Evolutionary conservation across 2,329 filamentous ascomycete species (phyloP).

Genomic region (Bimuria novae-zelandiae): DNA sequence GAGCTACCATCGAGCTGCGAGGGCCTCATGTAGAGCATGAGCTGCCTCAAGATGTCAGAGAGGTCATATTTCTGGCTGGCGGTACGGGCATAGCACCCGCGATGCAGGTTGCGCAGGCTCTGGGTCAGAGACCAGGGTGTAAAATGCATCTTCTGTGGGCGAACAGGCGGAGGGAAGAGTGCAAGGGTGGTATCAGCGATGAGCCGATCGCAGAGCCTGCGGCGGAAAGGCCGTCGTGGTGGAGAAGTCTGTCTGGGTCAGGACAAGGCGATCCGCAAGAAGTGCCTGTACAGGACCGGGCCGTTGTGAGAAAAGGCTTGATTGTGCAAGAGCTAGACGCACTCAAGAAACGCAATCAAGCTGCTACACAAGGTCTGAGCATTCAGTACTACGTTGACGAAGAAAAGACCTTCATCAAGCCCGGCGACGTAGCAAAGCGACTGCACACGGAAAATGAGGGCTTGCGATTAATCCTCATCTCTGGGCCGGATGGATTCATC

Average conservation of each 20-base stretch:
- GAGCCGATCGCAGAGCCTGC: constrained; percentile 16
- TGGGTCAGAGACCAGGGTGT: constrained; percentile 54
- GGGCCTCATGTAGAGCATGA: constrained; percentile 76
- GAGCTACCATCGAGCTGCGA: constrained; percentile 72
- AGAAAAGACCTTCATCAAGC: constrained; percentile 68
- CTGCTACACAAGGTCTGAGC: constrained; percentile 33
- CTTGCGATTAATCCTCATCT: constrained; percentile 76
- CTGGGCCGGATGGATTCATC: constrained; percentile 90
- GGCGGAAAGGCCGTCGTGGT: constrained; percentile 18
- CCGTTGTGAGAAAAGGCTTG: constrained; percentile 42
- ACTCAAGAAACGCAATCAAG: constrained; percentile 55
- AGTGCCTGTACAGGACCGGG: constrained; percentile 7
- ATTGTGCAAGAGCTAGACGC: constrained; percentile 67
- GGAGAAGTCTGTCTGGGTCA: constrained; percentile 32
- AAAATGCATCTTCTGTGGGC: constrained; percentile 82
- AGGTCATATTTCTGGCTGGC: constrained; percentile 83
- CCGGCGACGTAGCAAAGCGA: constrained; percentile 41
- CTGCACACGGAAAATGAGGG: constrained; percentile 44
- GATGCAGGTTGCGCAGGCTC: constrained; percentile 73
- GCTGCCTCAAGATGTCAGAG: constrained; percentile 57
- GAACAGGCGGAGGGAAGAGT: constrained; percentile 69
- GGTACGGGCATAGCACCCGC: constrained; percentile 93
- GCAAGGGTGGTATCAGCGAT: constrained; percentile 62
- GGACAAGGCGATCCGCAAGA: constrained; percentile 15
- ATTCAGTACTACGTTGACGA: constrained; percentile 84